Percentiles rank a stretch among this genome's conserved stretches.
Conservation (phyloP, 305 asterid species). For the Fraxinus sp. region DNA sequence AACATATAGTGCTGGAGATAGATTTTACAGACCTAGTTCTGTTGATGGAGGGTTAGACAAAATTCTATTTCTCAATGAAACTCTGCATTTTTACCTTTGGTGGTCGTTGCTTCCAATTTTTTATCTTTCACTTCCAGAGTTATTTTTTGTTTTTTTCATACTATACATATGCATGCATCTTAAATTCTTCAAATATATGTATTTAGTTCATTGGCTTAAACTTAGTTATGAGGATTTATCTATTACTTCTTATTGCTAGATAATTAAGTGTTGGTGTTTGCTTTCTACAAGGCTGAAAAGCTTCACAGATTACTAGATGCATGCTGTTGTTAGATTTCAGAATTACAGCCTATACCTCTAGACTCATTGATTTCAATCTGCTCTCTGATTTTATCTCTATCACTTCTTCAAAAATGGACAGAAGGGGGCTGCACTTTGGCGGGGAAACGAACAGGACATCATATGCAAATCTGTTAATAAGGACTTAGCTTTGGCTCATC, state of each 20-base stretch:
- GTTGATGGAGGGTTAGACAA: constrained; percentile 85
- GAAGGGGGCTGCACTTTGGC: constrained; percentile 13
- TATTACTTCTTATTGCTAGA: constrained; percentile 7
- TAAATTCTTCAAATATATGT: constrained; percentile 15
- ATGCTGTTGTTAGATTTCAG: constrained; percentile 3
- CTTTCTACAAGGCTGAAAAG: constrained; percentile 20
- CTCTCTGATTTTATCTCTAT: constrained; percentile 3
- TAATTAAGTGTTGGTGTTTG: constrained; percentile 9
- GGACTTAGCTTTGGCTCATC: constrained; percentile 12
- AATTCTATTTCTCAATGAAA: not conserved
- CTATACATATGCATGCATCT: constrained; percentile 2
- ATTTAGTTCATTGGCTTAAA: not conserved
- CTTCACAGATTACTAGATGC: constrained; percentile 20
- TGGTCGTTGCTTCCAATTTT: not conserved
- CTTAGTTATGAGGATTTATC: constrained; percentile 14
- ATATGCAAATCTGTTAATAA: constrained; percentile 9
- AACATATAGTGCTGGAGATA: constrained; percentile 59
- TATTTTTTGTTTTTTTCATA: not conserved
- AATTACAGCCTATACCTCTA: constrained; percentile 1
- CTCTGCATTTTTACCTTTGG: not conserved
- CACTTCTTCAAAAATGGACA: constrained; percentile 20
- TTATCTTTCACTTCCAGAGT: constrained; percentile 9
- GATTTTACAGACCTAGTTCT: constrained; percentile 58
- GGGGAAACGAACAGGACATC: constrained; percentile 10
- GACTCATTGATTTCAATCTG: not conserved